Base-by-base conservation (phyloP, 495 filamentous ascomycete species). In the Trichoderma erinaceum region DNA sequence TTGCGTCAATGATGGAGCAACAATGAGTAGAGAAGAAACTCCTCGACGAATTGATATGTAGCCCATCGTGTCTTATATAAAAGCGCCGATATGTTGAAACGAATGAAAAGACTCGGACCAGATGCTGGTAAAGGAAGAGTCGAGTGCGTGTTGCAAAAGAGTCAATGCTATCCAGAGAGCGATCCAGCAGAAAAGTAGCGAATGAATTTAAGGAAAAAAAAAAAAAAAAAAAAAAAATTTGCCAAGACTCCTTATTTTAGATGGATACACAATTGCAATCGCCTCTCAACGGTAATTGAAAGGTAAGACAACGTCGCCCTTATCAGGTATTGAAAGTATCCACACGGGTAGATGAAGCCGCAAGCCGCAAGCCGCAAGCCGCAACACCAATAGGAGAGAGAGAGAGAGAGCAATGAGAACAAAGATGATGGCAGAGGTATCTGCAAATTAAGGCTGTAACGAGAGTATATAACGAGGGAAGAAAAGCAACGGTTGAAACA, bases 1-100 rank as follows among this genome's bases (percentile, higher is more conserved):
- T 18, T 73, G 67, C 41, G 70, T 71, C 35, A 75, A 68, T 64
- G 72, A 66, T 35, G 70, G 15, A n/a, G 25, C 58, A 25, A 77
- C 63, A 41, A 76, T 43, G 35, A 76, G 67, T 44, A 74, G 67
- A 46, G 69, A 69, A 67, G 65, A 65, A 52, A 68, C 44, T 23
- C 58, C 72, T 48, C 21, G 69, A 69, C 67, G 65, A 3, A 27
- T 35, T 12, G 52, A 29, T 10, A 13, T 61, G 25, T 61, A 29
- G 10, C 7, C 23, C 52, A 61, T 61, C 8, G 21, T 61, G 21
- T 32, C 25, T 61, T 4, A 10, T 52, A 65, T 41, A 10, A 50
- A 50, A 50, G 46, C n/a, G 6, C 6, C 16, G 16, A 16, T 50
- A n/a, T 18, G 46, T 27, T 21, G 64, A 11, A 32, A 25, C 25